A percentile compares a stretch with the other conserved stretches of the same genome.
Evolutionary conservation across 1,139 yeast species (phyloP).

Genomic region (Blastobotrys petasosporus): DNA sequence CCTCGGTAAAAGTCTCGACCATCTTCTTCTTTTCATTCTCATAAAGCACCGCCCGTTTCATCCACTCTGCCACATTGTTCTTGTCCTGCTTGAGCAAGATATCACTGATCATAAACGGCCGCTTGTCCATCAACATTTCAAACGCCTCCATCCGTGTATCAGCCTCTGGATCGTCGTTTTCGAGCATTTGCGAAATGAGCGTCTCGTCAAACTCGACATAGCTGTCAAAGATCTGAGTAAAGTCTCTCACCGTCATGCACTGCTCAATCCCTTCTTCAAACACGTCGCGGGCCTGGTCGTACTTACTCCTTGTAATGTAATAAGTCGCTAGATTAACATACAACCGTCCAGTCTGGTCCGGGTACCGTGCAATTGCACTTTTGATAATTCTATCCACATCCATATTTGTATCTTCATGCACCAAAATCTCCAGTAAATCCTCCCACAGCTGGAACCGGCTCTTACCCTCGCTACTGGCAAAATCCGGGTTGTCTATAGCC

Average conservation of each 20-base stretch:
- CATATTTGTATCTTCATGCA: slow-evolving; percentile 26
- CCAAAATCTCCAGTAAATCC: slow-evolving; percentile 44
- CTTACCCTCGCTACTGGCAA: slow-evolving; percentile 34
- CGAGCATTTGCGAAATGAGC: slow-evolving; percentile 38
- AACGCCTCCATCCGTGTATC: slow-evolving; percentile 46
- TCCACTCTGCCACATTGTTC: slow-evolving; percentile 64
- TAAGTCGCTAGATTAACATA: slow-evolving; percentile 48
- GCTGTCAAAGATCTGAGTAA: slow-evolving; percentile 57
- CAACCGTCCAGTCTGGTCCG: slow-evolving; percentile 55
- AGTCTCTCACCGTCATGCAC: slow-evolving; percentile 54
- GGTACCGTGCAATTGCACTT: slow-evolving; percentile 43
- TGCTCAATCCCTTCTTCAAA: slow-evolving; percentile 44
- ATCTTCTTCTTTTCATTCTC: slow-evolving; percentile 38
- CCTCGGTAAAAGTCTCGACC: slow-evolving; percentile 56
- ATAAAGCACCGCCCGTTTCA: slow-evolving; percentile 49
- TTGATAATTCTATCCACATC: slow-evolving; percentile 37
- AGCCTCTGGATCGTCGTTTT: slow-evolving; percentile 25
- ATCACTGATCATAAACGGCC: slow-evolving; percentile 58
- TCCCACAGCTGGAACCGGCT: slow-evolving; percentile 43
- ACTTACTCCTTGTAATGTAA: slow-evolving; percentile 37
- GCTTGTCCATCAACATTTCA: slow-evolving; percentile 49
- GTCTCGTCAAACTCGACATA: slow-evolving; percentile 60
- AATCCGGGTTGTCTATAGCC: slow-evolving; percentile 32
- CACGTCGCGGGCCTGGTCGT: slow-evolving; percentile 42
- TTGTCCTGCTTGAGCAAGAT: slow-evolving; percentile 58